Percentiles rank a stretch among this genome's conserved stretches.
These are phyloP conservation scores for Rhizophagus sp. DNA, from an alignment of 192 early-diverging fungal genomes.

Conservation along the genomic window DNA sequence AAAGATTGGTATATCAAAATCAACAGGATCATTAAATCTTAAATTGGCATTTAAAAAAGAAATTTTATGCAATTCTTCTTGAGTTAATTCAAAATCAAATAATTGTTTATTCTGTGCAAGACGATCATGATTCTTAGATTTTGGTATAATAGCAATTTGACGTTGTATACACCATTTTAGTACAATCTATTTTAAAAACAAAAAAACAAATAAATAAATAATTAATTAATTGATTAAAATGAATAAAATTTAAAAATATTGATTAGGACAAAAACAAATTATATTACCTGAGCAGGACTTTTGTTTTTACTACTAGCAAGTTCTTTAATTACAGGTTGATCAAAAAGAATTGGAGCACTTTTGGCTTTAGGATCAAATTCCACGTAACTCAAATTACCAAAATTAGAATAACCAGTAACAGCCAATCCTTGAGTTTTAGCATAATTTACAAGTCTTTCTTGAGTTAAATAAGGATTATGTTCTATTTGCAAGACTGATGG, in stretches of 20 bases:
- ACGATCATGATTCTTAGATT: conserved; percentile 55
- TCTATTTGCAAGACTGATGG: conserved; percentile 79
- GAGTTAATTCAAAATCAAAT: conserved; percentile 46
- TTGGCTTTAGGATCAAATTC: conserved; percentile 31
- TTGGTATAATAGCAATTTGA: conserved; percentile 68
- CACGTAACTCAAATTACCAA: conserved; percentile 56
- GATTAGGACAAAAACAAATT: background rate
- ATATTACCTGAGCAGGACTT: conserved; percentile 57
- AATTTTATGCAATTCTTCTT: conserved; percentile 52
- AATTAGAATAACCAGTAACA: conserved; percentile 74
- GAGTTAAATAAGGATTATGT: conserved; percentile 73
- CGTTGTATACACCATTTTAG: conserved; percentile 68
- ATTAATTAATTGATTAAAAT: background rate
- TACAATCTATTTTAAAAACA: conserved; percentile 29
- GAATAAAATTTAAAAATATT: background rate
- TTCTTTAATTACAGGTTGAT: conserved; percentile 47
- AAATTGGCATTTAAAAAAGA: conserved; percentile 42
- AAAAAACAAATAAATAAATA: background rate
- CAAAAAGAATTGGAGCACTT: conserved; percentile 44
- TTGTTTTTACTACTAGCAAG: conserved; percentile 56
- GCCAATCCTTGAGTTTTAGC: conserved; percentile 56
- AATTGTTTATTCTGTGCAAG: conserved; percentile 58
- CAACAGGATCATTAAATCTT: conserved; percentile 51
- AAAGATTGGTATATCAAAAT: conserved; percentile 48
- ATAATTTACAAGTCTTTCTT: conserved; percentile 62